Conservation (phyloP, 2,329 filamentous ascomycete species). For the Ceratocystis diversiconidia region DNA sequence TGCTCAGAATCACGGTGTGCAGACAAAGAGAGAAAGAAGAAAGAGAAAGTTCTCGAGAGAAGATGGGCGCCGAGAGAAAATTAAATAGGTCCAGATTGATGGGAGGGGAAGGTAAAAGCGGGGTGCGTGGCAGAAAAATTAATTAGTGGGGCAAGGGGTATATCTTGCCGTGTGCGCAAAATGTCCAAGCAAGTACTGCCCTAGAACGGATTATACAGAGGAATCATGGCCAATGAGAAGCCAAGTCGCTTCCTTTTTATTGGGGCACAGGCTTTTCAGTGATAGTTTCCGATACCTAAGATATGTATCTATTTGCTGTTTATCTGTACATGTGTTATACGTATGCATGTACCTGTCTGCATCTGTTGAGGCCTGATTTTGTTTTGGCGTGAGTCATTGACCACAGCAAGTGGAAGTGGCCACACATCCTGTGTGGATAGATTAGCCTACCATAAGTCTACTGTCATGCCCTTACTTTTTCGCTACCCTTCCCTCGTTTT, state of each 20-base stretch:
- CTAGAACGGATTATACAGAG: constrained; percentile 13
- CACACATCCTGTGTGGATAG: background rate
- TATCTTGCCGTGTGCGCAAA: constrained; percentile 16
- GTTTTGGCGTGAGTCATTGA: constrained; percentile 1
- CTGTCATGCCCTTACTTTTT: background rate
- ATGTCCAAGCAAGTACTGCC: constrained; percentile 11
- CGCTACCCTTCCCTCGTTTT: background rate
- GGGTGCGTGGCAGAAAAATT: constrained; percentile 18
- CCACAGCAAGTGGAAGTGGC: background rate
- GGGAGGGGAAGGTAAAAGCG: constrained; percentile 17
- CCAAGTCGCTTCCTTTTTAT: background rate
- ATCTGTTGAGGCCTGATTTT: constrained; percentile 6
- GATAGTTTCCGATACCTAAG: background rate
- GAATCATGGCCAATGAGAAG: constrained; percentile 7
- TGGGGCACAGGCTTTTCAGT: constrained; percentile 2
- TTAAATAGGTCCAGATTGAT: constrained; percentile 15
- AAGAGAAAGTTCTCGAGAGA: constrained; percentile 17
- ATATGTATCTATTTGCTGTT: background rate
- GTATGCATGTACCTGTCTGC: background rate
- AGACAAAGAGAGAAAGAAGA: constrained; percentile 19
- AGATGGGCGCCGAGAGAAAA: constrained; percentile 10
- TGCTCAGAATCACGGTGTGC: constrained; percentile 19
- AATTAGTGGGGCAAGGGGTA: constrained; percentile 16
- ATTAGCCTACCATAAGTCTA: background rate
- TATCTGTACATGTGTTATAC: background rate